Percentiles rank a stretch among this genome's conserved stretches.
Conservation (phyloP, 805 yeast species). For the fission yeast (Schizosaccharomyces pombe) region ASM294v3 CU329670.1:195001-195500, state of each 20-base stretch:
- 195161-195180: not conserved
- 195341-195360: no score
- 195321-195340: no score
- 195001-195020: constrained; percentile 19
- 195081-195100: not conserved
- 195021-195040: not conserved
- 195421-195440: no score
- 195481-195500: no score
- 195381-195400: no score
- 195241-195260: constrained; percentile 93
- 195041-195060: not conserved
- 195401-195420: no score
- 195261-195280: not conserved
- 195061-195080: not conserved
- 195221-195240: constrained; percentile 15
- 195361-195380: no score
- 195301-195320: no score
- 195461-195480: no score
- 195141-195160: constrained; percentile 21
- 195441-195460: no score
- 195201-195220: not conserved
- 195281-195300: not conserved
- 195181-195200: not conserved
- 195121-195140: not conserved
- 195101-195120: not conserved